These are phyloP conservation scores for Annulohypoxylon bovei DNA, from an alignment of 495 filamentous ascomycete genomes.

Conservation along the genomic window DNA sequence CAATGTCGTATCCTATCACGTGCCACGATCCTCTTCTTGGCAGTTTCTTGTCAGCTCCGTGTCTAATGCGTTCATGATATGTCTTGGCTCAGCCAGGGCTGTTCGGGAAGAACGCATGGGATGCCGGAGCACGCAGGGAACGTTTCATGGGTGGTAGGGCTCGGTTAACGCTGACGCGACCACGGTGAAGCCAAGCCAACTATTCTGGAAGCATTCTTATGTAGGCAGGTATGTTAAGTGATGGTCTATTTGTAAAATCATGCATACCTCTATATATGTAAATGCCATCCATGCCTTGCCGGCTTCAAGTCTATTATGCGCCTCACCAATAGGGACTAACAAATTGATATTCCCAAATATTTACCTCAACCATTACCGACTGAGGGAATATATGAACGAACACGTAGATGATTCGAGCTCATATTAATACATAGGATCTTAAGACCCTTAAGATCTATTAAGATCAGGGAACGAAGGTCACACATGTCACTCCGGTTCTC, in stretches of 20 bases:
- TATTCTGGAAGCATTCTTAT: conserved; percentile 29
- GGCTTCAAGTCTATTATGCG: not conserved
- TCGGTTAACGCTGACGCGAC: conserved; percentile 28
- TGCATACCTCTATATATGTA: not conserved
- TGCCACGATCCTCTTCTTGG: conserved; percentile 30
- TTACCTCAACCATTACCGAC: conserved; percentile 2
- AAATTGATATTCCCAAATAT: not conserved
- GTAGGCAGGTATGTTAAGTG: not conserved
- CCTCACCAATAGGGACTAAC: not conserved
- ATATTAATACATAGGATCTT: conserved; percentile 23
- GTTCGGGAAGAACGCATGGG: conserved; percentile 21
- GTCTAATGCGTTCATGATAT: conserved; percentile 12
- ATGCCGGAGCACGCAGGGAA: conserved; percentile 30
- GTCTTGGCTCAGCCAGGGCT: conserved; percentile 36
- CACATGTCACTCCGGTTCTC: conserved; percentile 14
- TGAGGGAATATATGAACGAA: not conserved
- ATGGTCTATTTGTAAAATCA: not conserved
- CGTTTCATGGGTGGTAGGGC: conserved; percentile 21
- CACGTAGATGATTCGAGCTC: conserved; percentile 5
- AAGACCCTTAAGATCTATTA: conserved; percentile 30
- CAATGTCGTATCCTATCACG: conserved; percentile 28
- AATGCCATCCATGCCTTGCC: not conserved
- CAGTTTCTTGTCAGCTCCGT: conserved; percentile 34
- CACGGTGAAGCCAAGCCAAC: conserved; percentile 15
- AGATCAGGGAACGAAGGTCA: not conserved